phyloP scores from a whole-genome alignment of 805 yeast species.

The Yamadazyma takamatsuzukensis region DNA sequence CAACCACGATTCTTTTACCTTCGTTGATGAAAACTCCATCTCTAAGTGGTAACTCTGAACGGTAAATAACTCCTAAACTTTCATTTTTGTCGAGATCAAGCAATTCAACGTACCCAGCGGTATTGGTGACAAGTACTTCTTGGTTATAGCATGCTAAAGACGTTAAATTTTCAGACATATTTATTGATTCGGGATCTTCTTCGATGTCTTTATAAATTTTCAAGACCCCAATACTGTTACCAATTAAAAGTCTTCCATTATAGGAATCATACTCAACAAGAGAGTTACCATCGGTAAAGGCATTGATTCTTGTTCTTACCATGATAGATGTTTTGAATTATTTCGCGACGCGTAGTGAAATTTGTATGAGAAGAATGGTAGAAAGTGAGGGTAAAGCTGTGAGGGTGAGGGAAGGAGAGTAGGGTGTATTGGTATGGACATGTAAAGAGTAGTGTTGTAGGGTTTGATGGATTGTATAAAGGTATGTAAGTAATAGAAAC shows the following conservation, averaged over 20 bases:
- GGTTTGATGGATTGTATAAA: too few relatives aligned
- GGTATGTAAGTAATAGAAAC: too few relatives aligned
- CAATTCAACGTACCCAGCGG: constrained; percentile 41
- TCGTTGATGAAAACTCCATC: constrained; percentile 57
- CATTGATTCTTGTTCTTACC: constrained; percentile 22
- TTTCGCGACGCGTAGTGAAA: constrained; percentile 12
- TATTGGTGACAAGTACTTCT: constrained; percentile 32
- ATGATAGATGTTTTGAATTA: constrained; percentile 2
- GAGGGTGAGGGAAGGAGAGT: too few relatives aligned
- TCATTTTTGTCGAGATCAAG: constrained; percentile 27
- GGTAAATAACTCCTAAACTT: constrained; percentile 35
- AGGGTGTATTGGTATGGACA: too few relatives aligned
- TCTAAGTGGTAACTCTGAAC: constrained; percentile 46
- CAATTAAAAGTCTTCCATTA: constrained; percentile 39
- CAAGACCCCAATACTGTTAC: constrained; percentile 52
- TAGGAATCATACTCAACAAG: constrained; percentile 20
- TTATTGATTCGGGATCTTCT: constrained; percentile 57
- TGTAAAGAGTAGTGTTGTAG: too few relatives aligned
- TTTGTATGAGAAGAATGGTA: too few relatives aligned
- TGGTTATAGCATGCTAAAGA: constrained; percentile 24
- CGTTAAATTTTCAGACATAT: constrained; percentile 46
- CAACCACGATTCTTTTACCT: constrained; percentile 55
- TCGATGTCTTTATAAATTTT: constrained; percentile 47
- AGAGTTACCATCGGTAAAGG: constrained; percentile 42
- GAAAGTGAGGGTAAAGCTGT: too few relatives aligned